Percentiles rank a stretch among this genome's conserved stretches.
These are phyloP conservation scores for Silene coronaria DNA, from an alignment of 179 eudicot species.

Conservation along the genomic window DNA sequence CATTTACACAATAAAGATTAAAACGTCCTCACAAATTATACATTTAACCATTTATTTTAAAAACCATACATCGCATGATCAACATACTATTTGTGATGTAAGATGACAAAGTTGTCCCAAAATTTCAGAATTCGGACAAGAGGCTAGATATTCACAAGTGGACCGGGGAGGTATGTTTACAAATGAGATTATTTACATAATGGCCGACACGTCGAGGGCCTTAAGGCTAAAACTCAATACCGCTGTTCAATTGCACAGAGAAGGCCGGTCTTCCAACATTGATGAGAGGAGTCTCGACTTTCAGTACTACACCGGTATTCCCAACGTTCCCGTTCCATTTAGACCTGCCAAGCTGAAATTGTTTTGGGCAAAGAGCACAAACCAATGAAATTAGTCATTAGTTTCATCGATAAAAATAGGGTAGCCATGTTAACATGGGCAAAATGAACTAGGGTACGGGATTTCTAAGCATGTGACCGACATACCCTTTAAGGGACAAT, in stretches of 20 bases:
- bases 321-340: conserved; percentile 96
- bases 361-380: neutral
- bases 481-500: no score
- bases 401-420: neutral
- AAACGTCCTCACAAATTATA: no score
- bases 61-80: no score
- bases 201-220: neutral
- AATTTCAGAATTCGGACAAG: conserved; percentile 32
- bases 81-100: no score
- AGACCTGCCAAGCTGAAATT: conserved; percentile 75
- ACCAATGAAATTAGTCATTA: neutral
- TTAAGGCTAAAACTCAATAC: conserved; percentile 63
- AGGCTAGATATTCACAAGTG: conserved; percentile 17
- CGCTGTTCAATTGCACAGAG: conserved; percentile 82
- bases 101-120: conserved; percentile 11
- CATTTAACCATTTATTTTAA: no score
- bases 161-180: conserved; percentile 21
- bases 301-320: conserved; percentile 63
- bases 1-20: no score
- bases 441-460: no score
- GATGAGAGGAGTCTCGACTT: conserved; percentile 73
- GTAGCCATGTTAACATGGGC: no score
- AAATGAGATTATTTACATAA: conserved; percentile 16
- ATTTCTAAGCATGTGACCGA: no score
- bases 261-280: conserved; percentile 58